These are phyloP conservation scores for Beauveria asiatica DNA, from an alignment of 2,329 filamentous ascomycete genomes.

Conservation along the genomic window DNA sequence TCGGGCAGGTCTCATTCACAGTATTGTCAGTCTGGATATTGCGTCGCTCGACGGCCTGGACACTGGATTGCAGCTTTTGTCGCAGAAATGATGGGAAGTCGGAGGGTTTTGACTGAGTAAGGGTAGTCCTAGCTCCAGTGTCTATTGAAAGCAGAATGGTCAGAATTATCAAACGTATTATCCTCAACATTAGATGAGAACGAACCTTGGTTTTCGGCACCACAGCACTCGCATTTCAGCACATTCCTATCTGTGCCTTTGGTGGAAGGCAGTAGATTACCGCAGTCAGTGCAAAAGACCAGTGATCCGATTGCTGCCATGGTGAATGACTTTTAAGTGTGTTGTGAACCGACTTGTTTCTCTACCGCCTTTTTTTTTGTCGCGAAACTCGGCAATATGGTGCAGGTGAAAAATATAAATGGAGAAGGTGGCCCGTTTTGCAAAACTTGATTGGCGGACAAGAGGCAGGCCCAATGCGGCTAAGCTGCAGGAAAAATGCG, in stretches of 20 bases:
- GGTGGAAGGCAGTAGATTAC: slow-evolving; percentile 77
- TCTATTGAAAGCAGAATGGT: slow-evolving; percentile 37
- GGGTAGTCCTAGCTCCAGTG: slow-evolving; percentile 64
- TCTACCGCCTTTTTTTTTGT: slow-evolving; percentile 5
- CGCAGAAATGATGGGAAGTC: slow-evolving; percentile 87
- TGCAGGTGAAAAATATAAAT: slow-evolving; percentile 1
- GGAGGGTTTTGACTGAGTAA: slow-evolving; percentile 77
- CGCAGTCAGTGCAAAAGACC: slow-evolving; percentile 88
- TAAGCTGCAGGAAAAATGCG: not conserved
- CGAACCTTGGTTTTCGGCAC: slow-evolving; percentile 72
- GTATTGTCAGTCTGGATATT: slow-evolving; percentile 66
- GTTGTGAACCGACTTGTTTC: not conserved
- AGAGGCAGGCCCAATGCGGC: not conserved
- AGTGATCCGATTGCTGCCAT: slow-evolving; percentile 90
- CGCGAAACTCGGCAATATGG: not conserved
- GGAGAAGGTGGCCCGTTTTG: not conserved
- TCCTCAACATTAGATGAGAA: slow-evolving; percentile 6
- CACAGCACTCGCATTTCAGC: slow-evolving; percentile 78
- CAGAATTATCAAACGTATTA: not conserved
- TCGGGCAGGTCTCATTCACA: slow-evolving; percentile 62
- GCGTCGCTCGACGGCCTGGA: slow-evolving; percentile 71
- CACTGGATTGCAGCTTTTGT: slow-evolving; percentile 72
- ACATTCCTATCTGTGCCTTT: slow-evolving; percentile 68
- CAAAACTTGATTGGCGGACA: not conserved
- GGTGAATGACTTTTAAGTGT: slow-evolving; percentile 16